Evolutionary conservation across 2,329 filamentous ascomycete genomes (phyloP).

Genomic region (Rutstroemia sp.): DNA sequence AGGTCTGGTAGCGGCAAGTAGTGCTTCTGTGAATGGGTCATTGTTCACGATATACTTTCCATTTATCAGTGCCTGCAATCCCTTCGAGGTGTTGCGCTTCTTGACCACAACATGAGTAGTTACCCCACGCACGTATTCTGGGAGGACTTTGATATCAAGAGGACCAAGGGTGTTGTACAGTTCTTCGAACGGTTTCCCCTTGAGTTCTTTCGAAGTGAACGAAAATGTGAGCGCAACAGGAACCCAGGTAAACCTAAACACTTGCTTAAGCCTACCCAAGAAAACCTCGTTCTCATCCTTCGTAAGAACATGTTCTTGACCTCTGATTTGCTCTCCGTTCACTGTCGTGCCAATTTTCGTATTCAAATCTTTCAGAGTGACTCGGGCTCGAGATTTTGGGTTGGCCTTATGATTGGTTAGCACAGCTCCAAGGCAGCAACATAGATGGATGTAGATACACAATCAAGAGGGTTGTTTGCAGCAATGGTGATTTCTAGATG

Average conservation of each 20-base stretch:
- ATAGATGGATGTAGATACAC: constrained; percentile 38
- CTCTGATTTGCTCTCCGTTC: constrained; percentile 64
- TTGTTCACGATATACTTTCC: constrained; percentile 66
- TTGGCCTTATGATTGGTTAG: constrained; percentile 14
- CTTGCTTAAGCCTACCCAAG: constrained; percentile 61
- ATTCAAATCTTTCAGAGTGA: constrained; percentile 71
- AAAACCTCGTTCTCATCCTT: constrained; percentile 56
- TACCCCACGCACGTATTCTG: constrained; percentile 58
- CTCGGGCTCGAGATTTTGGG: constrained; percentile 44
- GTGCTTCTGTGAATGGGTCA: constrained; percentile 62
- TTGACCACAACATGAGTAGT: constrained; percentile 86
- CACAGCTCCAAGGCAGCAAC: constrained; percentile 1
- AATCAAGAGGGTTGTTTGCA: constrained; percentile 56
- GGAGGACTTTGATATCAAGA: constrained; percentile 80
- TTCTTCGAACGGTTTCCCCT: constrained; percentile 53
- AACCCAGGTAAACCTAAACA: constrained; percentile 65
- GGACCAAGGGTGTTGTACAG: constrained; percentile 64
- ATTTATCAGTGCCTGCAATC: constrained; percentile 78
- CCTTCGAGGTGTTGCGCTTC: constrained; percentile 84
- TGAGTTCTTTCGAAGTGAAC: constrained; percentile 63
- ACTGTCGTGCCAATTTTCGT: constrained; percentile 79
- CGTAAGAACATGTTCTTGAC: constrained; percentile 45
- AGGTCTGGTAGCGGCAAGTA: constrained; percentile 45
- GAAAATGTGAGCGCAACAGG: constrained; percentile 78
- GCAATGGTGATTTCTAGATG: constrained; percentile 75